These are phyloP conservation scores for Yamadazyma atmosphaerica DNA, from an alignment of 1,139 yeast species.

Conservation along the genomic window DNA sequence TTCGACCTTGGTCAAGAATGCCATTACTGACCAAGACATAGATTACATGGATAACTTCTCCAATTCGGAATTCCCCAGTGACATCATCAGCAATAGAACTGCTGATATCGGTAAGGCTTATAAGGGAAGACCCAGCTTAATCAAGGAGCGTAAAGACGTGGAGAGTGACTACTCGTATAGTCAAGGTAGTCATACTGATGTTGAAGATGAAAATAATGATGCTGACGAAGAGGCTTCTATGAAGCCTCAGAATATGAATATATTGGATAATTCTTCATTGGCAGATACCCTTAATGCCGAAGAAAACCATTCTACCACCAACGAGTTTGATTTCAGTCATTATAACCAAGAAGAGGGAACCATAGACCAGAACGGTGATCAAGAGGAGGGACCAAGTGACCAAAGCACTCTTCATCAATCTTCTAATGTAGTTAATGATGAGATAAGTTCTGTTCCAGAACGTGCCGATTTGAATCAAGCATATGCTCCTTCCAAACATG, in stretches of 20 bases:
- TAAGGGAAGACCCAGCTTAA: constrained; percentile 13
- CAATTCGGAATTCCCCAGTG: constrained; percentile 15
- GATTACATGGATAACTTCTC: constrained; percentile 20
- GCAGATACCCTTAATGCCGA: constrained; percentile 9
- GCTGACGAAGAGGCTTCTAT: constrained; percentile 1
- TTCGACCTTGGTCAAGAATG: constrained; percentile 14
- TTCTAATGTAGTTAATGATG: not conserved
- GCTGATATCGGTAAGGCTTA: constrained; percentile 32
- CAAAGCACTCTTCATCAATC: constrained; percentile 2
- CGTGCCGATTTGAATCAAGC: not conserved
- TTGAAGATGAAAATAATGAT: constrained; percentile 1
- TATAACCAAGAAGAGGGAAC: constrained; percentile 1
- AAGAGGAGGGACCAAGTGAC: too few species aligned
- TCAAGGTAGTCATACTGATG: constrained; percentile 1
- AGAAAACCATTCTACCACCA: not conserved
- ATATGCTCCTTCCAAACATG: not conserved
- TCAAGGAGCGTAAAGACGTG: constrained; percentile 3
- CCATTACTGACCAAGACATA: constrained; percentile 18
- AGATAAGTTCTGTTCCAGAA: not conserved
- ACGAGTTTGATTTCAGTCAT: constrained; percentile 1
- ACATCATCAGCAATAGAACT: constrained; percentile 31
- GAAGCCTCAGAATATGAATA: constrained; percentile 5
- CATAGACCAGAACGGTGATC: not conserved
- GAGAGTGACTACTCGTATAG: constrained; percentile 2
- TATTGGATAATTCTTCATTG: constrained; percentile 13